Base-by-base conservation (phyloP, 495 filamentous ascomycete species). In the Platismatia glauca region DNA sequence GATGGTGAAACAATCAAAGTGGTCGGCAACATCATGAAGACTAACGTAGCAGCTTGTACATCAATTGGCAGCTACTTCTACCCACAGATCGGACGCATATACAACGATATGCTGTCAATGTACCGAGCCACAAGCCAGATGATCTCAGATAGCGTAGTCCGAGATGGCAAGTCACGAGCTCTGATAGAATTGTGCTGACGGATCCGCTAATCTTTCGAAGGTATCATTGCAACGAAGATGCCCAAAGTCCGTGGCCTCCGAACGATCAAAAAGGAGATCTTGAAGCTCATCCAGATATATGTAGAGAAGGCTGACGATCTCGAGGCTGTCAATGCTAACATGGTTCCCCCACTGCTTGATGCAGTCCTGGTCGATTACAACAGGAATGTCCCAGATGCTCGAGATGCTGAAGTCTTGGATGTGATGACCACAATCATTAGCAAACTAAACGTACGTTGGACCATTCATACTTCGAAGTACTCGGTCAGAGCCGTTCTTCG, bases 11-110 rank as follows among this genome's bases (percentile, higher is more conserved):
- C 91, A 0, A 97, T 99, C 74, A 97, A 97, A 76, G 84, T 99
- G 63, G 88, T 99, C 62, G 94, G 94, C 59, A 99, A 99, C 72
- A 95, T 99, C 68, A 99, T 97, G 94, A 99, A 99, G 80, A 99
- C 94, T 7, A 99, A 99, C 68, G 94, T 99, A 7, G 90, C 94
- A 1, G 94, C 94, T 18, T 97, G 94, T 71, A 90, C 88, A 33
- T 97, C 95, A 0, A 92, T 97, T 58, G 94, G 94, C 33, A 86
- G 87, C 59, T 97, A 97, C 77, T 99, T 99, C 76, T 96, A 94
- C 71, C 93, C 94, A n/a, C 94, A 99, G 72, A 95, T 99, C 70
- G 95, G 92, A 55, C 86, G 92, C 33, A 96, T 99, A 65, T 99
- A 97, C 69, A 85, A 93, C 71, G 95, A 99, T 72, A 97, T 99